Percentiles rank a stretch among this genome's conserved stretches.
Conservation (phyloP, 202 grass and related monocot species). For the Alloteropsis angusta region DNA sequence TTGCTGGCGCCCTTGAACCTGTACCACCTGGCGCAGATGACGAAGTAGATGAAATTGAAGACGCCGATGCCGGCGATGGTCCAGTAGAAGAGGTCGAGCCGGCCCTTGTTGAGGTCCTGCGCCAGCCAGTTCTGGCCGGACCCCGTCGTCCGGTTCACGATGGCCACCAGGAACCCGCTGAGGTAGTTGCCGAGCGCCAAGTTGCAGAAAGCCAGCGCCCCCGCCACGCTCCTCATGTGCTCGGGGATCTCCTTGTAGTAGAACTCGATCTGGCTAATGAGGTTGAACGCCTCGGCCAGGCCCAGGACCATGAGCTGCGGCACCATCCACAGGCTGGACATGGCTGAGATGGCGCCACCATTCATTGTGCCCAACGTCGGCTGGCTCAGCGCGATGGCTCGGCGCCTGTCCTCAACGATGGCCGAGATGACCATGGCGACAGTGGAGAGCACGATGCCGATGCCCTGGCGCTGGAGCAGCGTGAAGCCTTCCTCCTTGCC, state of each 20-base stretch:
- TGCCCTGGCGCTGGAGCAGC: constrained; percentile 76
- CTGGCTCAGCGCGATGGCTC: constrained; percentile 39
- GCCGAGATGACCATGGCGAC: constrained; percentile 73
- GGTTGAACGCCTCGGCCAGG: constrained; percentile 70
- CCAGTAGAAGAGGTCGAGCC: constrained; percentile 78
- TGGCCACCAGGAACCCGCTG: constrained; percentile 60
- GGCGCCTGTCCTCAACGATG: constrained; percentile 51
- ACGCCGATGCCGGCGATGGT: constrained; percentile 63
- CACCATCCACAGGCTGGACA: constrained; percentile 85
- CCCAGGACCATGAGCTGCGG: constrained; percentile 90
- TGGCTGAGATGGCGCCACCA: constrained; percentile 60
- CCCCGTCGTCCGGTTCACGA: constrained; percentile 51
- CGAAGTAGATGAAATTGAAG: constrained; percentile 77
- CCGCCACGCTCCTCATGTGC: constrained; percentile 92
- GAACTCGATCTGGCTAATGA: constrained; percentile 97
- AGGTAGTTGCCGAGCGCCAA: constrained; percentile 80
- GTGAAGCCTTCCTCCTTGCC: constrained; percentile 62
- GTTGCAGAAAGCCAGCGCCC: constrained; percentile 71
- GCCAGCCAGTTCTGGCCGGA: constrained; percentile 58
- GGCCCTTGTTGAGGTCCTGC: constrained; percentile 78
- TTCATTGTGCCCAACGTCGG: constrained; percentile 43
- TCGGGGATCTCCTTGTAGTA: constrained; percentile 98
- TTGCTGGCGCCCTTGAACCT: constrained; percentile 74
- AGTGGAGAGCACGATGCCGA: constrained; percentile 66
- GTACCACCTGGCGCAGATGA: constrained; percentile 85